Evolutionary conservation across 140 eudicot species (phyloP).

Genomic region (Senecio squalidus): DNA sequence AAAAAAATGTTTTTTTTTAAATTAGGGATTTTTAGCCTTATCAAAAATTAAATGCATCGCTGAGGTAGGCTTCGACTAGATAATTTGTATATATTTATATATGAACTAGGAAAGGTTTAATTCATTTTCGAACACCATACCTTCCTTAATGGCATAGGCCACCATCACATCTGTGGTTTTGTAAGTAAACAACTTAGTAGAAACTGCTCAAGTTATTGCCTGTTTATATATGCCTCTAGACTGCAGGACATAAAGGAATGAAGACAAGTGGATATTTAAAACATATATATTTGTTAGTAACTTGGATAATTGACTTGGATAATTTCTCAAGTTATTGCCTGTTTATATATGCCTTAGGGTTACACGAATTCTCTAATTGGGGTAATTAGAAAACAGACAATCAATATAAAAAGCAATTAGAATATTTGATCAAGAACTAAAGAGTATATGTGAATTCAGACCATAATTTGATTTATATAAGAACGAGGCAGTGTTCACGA

Average conservation of each 20-base stretch:
- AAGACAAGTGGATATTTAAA: background rate
- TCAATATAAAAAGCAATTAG: no score
- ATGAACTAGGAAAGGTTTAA: conserved; percentile 6
- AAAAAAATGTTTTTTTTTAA: no score
- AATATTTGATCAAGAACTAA: no score
- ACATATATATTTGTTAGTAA: no score
- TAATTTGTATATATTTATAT: no score
- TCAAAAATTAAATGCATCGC: background rate
- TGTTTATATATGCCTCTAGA: background rate
- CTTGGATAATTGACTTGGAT: no score
- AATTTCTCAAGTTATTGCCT: background rate
- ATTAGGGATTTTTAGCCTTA: background rate
- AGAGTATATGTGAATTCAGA: no score
- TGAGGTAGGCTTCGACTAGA: background rate
- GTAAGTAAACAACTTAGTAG: background rate
- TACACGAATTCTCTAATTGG: no score
- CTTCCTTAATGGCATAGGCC: background rate
- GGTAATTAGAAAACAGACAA: no score
- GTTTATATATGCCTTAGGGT: background rate
- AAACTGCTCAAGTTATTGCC: background rate
- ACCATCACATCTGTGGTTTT: conserved; percentile 7
- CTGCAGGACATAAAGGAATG: background rate
- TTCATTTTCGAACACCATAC: background rate
- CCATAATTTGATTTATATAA: no score
- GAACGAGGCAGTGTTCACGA: no score